Percentiles rank a stretch among this genome's conserved stretches.
phyloP scores from a whole-genome alignment of 2,329 filamentous ascomycete species.

The Talaromyces sp. region DNA sequence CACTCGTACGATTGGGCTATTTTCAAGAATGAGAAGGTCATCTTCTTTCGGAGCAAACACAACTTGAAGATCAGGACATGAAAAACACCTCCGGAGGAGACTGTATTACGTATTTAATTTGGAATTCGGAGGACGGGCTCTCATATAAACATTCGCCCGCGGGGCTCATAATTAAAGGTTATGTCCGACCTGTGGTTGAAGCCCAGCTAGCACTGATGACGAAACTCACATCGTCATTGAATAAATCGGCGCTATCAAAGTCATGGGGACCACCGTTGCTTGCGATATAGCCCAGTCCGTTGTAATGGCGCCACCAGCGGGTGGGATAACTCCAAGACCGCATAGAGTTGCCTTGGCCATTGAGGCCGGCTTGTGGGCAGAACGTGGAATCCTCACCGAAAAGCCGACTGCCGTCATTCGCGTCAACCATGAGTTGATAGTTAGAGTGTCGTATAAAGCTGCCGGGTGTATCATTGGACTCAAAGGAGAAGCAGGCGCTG shows the following conservation, averaged over 20 bases:
- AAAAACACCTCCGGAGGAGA: too few relatives aligned
- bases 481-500: slow-evolving; percentile 56
- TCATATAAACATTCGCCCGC: neutral
- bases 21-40: too few relatives aligned
- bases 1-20: neutral
- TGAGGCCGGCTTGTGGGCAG: slow-evolving; percentile 51
- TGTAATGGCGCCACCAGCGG: slow-evolving; percentile 53
- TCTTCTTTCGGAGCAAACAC: too few relatives aligned
- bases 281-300: slow-evolving; percentile 42
- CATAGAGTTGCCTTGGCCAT: slow-evolving; percentile 48
- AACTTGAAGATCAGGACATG: too few relatives aligned
- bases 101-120: neutral
- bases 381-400: slow-evolving; percentile 61
- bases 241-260: slow-evolving; percentile 47
- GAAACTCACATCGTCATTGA: slow-evolving; percentile 53
- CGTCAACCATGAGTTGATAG: slow-evolving; percentile 47
- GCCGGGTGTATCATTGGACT: slow-evolving; percentile 53
- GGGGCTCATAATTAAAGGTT: neutral
- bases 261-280: slow-evolving; percentile 53
- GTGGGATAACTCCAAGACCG: slow-evolving; percentile 58
- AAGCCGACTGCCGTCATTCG: slow-evolving; percentile 51
- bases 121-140: neutral
- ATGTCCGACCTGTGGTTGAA: slow-evolving; percentile 15
- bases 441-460: slow-evolving; percentile 54
- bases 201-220: slow-evolving; percentile 43